These are phyloP conservation scores for Hymenoscyphus repandus DNA, from an alignment of 2,329 filamentous ascomycete genomes.

Conservation along the genomic window DNA sequence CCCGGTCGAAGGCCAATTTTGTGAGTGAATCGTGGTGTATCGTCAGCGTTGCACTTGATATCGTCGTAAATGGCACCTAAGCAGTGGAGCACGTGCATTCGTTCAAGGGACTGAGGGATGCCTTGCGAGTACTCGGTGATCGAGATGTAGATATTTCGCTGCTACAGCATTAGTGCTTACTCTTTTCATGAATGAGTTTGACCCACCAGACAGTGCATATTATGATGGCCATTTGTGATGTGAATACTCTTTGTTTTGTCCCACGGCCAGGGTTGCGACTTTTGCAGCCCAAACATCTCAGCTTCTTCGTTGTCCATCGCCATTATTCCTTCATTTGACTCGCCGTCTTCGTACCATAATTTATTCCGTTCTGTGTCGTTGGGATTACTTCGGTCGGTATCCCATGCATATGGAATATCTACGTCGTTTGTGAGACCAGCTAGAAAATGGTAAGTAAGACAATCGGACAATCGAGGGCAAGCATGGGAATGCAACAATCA, in stretches of 20 bases:
- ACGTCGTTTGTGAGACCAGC: constrained; percentile 4
- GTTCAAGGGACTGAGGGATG: background rate
- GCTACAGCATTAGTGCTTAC: background rate
- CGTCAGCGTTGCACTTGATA: constrained; percentile 1
- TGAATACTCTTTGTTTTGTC: constrained; percentile 2
- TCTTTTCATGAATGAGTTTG: background rate
- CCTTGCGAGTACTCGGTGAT: background rate
- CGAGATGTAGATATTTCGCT: constrained; percentile 5
- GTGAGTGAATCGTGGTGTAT: background rate
- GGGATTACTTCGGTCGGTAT: background rate
- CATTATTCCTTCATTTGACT: constrained; percentile 1
- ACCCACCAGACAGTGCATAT: constrained; percentile 1
- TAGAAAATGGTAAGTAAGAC: background rate
- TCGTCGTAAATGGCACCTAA: background rate
- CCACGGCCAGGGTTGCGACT: constrained; percentile 1
- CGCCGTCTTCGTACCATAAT: constrained; percentile 3
- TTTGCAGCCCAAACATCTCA: background rate
- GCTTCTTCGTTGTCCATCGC: constrained; percentile 1
- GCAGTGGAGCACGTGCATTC: background rate
- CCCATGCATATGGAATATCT: constrained; percentile 1
- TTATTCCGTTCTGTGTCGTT: constrained; percentile 2
- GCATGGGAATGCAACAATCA: too few relatives aligned
- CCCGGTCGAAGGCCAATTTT: background rate
- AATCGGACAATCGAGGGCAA: too few relatives aligned
- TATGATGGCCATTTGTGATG: constrained; percentile 3